Percentiles rank a stretch among this genome's conserved stretches.
These are phyloP conservation scores for Achaetomium macrosporum DNA, from an alignment of 2,329 filamentous ascomycete genomes.

Conservation along the genomic window DNA sequence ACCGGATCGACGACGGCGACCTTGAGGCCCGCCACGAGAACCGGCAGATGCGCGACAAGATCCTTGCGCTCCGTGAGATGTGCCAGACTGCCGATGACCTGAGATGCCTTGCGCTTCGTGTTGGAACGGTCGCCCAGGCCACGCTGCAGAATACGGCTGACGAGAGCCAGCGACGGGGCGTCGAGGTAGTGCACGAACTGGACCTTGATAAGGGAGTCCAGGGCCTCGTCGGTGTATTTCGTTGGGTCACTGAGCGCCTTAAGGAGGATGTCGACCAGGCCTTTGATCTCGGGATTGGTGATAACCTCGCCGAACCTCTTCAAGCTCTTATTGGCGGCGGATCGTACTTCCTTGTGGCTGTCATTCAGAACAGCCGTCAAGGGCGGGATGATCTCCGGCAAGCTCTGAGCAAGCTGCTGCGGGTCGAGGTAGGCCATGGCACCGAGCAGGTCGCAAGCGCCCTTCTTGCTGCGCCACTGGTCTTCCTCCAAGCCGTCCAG, in stretches of 20 bases:
- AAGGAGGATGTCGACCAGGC: slow-evolving; percentile 80
- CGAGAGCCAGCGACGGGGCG: slow-evolving; percentile 86
- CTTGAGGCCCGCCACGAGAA: slow-evolving; percentile 85
- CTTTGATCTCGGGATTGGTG: slow-evolving; percentile 94
- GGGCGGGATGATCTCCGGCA: slow-evolving; percentile 95
- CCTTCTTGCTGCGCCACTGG: slow-evolving; percentile 98
- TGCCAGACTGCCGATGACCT: slow-evolving; percentile 95
- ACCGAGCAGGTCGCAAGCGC: slow-evolving; percentile 90
- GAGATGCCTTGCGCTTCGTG: slow-evolving; percentile 92
- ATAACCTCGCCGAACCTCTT: slow-evolving; percentile 99
- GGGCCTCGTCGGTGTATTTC: slow-evolving; percentile 90
- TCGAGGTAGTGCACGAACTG: slow-evolving; percentile 98
- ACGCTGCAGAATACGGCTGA: slow-evolving; percentile 91
- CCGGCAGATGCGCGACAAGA: slow-evolving; percentile 81
- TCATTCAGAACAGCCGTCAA: slow-evolving; percentile 92
- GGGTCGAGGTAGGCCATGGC: slow-evolving; percentile 99
- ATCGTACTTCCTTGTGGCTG: slow-evolving; percentile 93
- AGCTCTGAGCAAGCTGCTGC: slow-evolving; percentile 82
- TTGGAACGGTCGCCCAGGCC: slow-evolving; percentile 85
- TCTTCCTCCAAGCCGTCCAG: slow-evolving; percentile 88
- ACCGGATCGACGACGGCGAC: slow-evolving; percentile 90
- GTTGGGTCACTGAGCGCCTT: slow-evolving; percentile 97
- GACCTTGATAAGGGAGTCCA: slow-evolving; percentile 95
- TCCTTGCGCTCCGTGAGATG: slow-evolving; percentile 97
- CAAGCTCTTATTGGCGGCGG: slow-evolving; percentile 88